Evolutionary conservation across 306 rosid species (phyloP), one percentile per base, ranked within the genome.

Genomic region (Begonia loranthoides): DNA sequence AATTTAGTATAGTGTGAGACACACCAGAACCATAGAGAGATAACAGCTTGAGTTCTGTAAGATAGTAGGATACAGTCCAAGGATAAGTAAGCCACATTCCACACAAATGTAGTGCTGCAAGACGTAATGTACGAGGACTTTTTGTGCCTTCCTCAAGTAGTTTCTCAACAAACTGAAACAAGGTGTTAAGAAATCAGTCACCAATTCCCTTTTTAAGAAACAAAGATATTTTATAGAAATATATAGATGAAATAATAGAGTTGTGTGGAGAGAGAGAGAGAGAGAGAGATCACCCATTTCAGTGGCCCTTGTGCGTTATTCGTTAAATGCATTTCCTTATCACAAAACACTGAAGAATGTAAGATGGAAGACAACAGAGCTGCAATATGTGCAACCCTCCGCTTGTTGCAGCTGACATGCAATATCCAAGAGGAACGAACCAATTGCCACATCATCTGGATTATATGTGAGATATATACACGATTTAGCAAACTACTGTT

Each of bases 111-210:
- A 89, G 70, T 57, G 97, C 95, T n/a, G 90, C 87, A 56, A 89
- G 87, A 64, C 95, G 97, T 71, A 85, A 85, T 65, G 97, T 89
- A 19, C 97, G 90, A 45, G 97, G 97, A 67, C 97, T 89, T 58
- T 76, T 89, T 39, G 78, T 85, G 55, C 97, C 95, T 69, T 84
- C 97, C 76, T 79, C 87, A 7, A 89, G 77, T 75, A 89, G 70
- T 64, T 82, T 85, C 64, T 71, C 78, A 61, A 85, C 52, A 59
- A 89, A 82, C 97, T 89, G 75, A 60, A 62, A 48, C 41, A 49
- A 58, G 41, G 36, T 62, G 59, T 51, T 64, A 24, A 56, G 28
- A 62, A 45, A 65, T 57, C 69, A 46, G 36, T 66, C 39, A 24
- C 28, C 19, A 51, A 48, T 10, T 17, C 28, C 41, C 24, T 45